phyloP scores from a whole-genome alignment of 352 stramenopile species.

The Thalassiosira mediterranea region DNA sequence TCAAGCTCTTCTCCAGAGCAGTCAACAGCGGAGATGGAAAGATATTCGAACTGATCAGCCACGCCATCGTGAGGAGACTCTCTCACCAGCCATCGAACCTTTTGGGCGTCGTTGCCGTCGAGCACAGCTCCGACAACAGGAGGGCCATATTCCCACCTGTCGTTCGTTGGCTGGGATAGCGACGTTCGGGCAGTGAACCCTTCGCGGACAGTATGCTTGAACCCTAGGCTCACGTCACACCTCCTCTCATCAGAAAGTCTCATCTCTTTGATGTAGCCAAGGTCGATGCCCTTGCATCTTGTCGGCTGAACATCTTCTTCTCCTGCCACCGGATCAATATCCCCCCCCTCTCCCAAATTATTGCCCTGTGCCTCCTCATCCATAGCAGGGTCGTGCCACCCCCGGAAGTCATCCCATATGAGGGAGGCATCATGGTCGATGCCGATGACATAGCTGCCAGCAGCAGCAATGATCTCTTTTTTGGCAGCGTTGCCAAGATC shows the following conservation, averaged over 20 bases:
- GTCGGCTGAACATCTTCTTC: background rate
- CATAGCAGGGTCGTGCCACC: background rate
- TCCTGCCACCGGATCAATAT: background rate
- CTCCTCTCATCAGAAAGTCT: background rate
- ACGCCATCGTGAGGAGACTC: background rate
- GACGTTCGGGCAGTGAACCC: background rate
- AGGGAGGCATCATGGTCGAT: background rate
- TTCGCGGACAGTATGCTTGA: conserved; percentile 13
- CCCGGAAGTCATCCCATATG: background rate
- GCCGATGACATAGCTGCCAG: background rate
- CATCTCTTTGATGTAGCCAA: conserved; percentile 1
- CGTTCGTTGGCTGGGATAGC: conserved; percentile 4
- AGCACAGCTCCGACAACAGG: conserved; percentile 7
- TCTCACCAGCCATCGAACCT: background rate
- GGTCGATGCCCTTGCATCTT: background rate
- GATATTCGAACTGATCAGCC: conserved; percentile 10
- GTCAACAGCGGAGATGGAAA: conserved; percentile 2
- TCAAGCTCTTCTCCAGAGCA: background rate
- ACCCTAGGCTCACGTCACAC: background rate
- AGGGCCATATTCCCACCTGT: conserved; percentile 4
- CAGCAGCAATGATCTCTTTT: background rate
- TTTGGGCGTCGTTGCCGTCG: conserved; percentile 4
- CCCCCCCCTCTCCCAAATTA: background rate
- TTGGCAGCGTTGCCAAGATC: background rate
- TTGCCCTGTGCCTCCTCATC: background rate